phyloP scores from a whole-genome alignment of 805 yeast genomes.

The Kurtzmaniella fragi region DNA sequence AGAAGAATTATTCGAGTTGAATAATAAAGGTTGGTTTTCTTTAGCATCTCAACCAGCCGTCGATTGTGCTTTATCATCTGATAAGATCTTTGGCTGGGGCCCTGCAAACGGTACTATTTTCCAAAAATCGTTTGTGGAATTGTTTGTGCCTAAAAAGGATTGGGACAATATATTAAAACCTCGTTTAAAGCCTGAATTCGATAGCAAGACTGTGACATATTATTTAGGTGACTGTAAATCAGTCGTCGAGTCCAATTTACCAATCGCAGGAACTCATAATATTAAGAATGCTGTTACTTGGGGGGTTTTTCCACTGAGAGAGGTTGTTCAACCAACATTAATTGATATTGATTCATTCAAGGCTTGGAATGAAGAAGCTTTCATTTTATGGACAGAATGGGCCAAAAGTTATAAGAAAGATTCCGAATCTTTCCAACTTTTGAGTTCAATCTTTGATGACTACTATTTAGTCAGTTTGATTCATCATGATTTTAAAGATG shows the following conservation, averaged over 20 bases:
- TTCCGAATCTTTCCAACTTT: slow-evolving; percentile 53
- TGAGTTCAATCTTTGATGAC: slow-evolving; percentile 54
- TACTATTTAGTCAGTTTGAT: slow-evolving; percentile 80
- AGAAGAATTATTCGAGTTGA: slow-evolving; percentile 79
- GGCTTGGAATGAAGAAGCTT: slow-evolving; percentile 97
- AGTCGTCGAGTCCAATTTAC: slow-evolving; percentile 56
- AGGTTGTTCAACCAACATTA: slow-evolving; percentile 86
- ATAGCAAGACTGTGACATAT: slow-evolving; percentile 56
- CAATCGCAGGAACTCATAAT: slow-evolving; percentile 25
- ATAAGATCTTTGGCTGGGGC: slow-evolving; percentile 96
- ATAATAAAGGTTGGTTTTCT: slow-evolving; percentile 72
- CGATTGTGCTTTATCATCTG: slow-evolving; percentile 71
- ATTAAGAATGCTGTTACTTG: slow-evolving; percentile 86
- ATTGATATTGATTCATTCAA: slow-evolving; percentile 88
- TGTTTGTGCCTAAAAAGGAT: slow-evolving; percentile 66
- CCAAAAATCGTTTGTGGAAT: slow-evolving; percentile 86
- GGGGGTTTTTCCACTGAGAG: slow-evolving; percentile 94
- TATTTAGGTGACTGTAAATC: slow-evolving; percentile 66
- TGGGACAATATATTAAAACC: slow-evolving; percentile 61
- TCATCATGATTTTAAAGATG: slow-evolving; percentile 76
- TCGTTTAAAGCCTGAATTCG: slow-evolving; percentile 34
- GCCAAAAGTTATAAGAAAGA: slow-evolving; percentile 64
- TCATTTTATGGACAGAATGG: slow-evolving; percentile 90
- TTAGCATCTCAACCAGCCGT: slow-evolving; percentile 96
- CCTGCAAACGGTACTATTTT: slow-evolving; percentile 83